phyloP scores from a whole-genome alignment of 805 yeast species.

The Ogataea nonfermentans region DNA sequence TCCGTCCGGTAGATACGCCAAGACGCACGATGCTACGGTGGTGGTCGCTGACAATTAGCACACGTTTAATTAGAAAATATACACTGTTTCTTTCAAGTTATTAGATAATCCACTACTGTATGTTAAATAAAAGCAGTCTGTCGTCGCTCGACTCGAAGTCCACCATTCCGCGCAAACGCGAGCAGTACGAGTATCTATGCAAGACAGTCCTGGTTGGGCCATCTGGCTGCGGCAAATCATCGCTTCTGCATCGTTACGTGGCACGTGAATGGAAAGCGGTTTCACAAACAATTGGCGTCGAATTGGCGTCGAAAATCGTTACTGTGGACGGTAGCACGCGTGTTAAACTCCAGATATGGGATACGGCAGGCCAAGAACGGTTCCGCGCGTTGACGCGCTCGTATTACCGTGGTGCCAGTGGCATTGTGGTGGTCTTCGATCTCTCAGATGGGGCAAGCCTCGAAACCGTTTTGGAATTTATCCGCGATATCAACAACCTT shows the following conservation, averaged over 20 bases:
- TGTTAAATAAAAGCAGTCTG: slow-evolving; percentile 16
- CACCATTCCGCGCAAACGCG: slow-evolving; percentile 17
- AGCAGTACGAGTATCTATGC: slow-evolving; percentile 36
- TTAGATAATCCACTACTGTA: background rate
- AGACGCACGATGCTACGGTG: slow-evolving; percentile 77
- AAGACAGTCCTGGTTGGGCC: slow-evolving; percentile 25
- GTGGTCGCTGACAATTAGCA: slow-evolving; percentile 7
- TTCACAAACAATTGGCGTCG: slow-evolving; percentile 42
- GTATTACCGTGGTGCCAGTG: slow-evolving; percentile 39
- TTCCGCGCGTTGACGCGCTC: slow-evolving; percentile 38
- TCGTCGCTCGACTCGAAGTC: slow-evolving; percentile 24
- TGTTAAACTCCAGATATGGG: slow-evolving; percentile 32
- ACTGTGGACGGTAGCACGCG: slow-evolving; percentile 21
- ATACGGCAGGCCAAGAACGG: slow-evolving; percentile 26
- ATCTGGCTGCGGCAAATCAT: slow-evolving; percentile 23
- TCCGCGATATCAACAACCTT: slow-evolving; percentile 32
- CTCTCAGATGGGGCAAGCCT: slow-evolving; percentile 27
- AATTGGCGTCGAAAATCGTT: slow-evolving; percentile 36
- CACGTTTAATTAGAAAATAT: slow-evolving; percentile 1
- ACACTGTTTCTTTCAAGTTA: background rate
- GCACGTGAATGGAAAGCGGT: slow-evolving; percentile 29
- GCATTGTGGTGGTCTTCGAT: slow-evolving; percentile 38
- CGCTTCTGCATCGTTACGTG: slow-evolving; percentile 38
- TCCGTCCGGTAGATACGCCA: slow-evolving; percentile 96
- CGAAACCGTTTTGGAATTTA: slow-evolving; percentile 29